phyloP scores from a whole-genome alignment of 2,329 filamentous ascomycete species.

The Calonectria pauciramosa region DNA sequence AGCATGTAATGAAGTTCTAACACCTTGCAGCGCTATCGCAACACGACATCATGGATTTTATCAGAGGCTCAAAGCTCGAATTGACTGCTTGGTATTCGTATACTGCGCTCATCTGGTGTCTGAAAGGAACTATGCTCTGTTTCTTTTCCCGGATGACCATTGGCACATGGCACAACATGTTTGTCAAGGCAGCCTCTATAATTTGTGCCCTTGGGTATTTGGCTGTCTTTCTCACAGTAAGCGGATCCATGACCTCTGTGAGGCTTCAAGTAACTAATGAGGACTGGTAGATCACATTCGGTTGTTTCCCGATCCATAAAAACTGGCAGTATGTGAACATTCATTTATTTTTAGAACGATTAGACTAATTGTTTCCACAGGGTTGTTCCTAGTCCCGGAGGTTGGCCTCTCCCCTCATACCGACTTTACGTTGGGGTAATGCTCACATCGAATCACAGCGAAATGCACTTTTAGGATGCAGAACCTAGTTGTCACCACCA shows the following conservation, averaged over 20 bases:
- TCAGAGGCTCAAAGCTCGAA: slow-evolving; percentile 52
- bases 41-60: slow-evolving; percentile 46
- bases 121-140: slow-evolving; percentile 47
- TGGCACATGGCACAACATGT: slow-evolving; percentile 41
- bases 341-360: accelerated
- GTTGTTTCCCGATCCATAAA: slow-evolving; percentile 36
- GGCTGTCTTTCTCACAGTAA: slow-evolving; percentile 39
- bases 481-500: slow-evolving; percentile 36
- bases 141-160: slow-evolving; percentile 49
- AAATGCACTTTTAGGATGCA: slow-evolving; percentile 36
- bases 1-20: neutral
- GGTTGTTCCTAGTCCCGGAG: slow-evolving; percentile 36
- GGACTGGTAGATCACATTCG: slow-evolving; percentile 35
- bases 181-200: slow-evolving; percentile 31
- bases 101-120: slow-evolving; percentile 52
- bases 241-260: accelerated
- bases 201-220: slow-evolving; percentile 25
- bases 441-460: neutral
- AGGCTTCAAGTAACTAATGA: neutral
- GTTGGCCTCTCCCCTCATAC: slow-evolving; percentile 8
- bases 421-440: no score
- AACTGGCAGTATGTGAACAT: slow-evolving; percentile 41
- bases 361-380: slow-evolving; percentile 17
- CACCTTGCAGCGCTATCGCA: slow-evolving; percentile 37
- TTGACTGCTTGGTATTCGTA: slow-evolving; percentile 57